Base-by-base conservation (phyloP, 2,329 filamentous ascomycete species). In the Samsoniella hepiali region DNA sequence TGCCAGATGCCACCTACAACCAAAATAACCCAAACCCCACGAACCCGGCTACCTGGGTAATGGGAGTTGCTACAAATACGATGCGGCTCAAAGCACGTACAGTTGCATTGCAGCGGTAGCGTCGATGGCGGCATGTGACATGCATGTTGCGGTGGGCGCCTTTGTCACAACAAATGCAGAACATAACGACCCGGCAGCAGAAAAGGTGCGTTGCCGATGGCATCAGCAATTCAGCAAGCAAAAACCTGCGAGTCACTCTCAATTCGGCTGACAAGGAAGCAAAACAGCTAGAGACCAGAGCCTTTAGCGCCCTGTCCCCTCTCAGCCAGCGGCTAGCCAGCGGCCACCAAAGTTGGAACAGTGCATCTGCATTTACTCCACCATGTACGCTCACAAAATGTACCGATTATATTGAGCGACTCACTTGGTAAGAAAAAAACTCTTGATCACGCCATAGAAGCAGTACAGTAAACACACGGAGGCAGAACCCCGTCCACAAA, bases 51-150 rank as follows among this genome's bases (percentile, higher is more conserved):
- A 0, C 22, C 5, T 4, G 15, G 13, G 40, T 11, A 29, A 34
- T 34, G 17, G 4, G 10, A 53, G 27, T n/a, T 2, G 29, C 3
- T 29, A 47, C 17, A 36, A 47, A 44, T 11, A 34, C 32, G 1
- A 42, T 32, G 38, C 31, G 15, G 47, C 29, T 44, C 58, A 32
- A 51, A 38, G 17, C 2, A 44, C 5, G 5, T 7, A n/a, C 22
- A 27, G 36, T 60, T 62, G 40, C 40, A 45, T 62, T 22, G 58
- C 58, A 51, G n/a, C 31, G 40, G 40, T 60, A 53, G 58, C 50
- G 47, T 47, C 58, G 58, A 62, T 55, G n/a, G 8, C 50, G 58
- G 58, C 29, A 15, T 36, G 50, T 40, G 40, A 47, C 58, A 55
- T 54, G 50, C 50, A 62, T 62, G 36, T 38, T 62, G 40, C 50